Percentiles rank a stretch among this genome's conserved stretches.
Evolutionary conservation across 2,329 filamentous ascomycete species (phyloP).

Genomic region (Penicillium aurantiogriseum): DNA sequence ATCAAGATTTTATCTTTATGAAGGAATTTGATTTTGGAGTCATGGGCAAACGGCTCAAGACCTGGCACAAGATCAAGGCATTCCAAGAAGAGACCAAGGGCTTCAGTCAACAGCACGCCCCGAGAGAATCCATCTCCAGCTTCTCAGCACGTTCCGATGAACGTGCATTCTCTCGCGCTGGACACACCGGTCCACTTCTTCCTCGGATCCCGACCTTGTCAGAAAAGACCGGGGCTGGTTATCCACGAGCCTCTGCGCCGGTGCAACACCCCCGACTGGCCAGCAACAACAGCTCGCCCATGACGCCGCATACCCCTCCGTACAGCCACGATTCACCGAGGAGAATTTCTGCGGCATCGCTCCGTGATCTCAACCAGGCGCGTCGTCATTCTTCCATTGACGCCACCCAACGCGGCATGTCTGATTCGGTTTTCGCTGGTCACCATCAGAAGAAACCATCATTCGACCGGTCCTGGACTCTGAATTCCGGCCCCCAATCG

Average conservation of each 20-base stretch:
- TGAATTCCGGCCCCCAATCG: slow-evolving; percentile 42
- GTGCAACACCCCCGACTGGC: slow-evolving; percentile 33
- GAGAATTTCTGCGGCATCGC: slow-evolving; percentile 74
- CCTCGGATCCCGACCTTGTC: slow-evolving; percentile 46
- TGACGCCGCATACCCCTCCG: slow-evolving; percentile 45
- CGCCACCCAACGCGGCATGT: slow-evolving; percentile 49
- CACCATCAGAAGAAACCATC: slow-evolving; percentile 57
- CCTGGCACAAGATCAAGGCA: slow-evolving; percentile 93
- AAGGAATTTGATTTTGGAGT: slow-evolving; percentile 93
- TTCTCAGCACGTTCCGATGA: slow-evolving; percentile 48
- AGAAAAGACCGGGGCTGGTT: slow-evolving; percentile 31
- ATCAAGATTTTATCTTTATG: slow-evolving; percentile 90
- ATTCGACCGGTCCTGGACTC: slow-evolving; percentile 60
- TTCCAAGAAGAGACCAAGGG: slow-evolving; percentile 82
- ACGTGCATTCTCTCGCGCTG: slow-evolving; percentile 43
- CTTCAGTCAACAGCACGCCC: slow-evolving; percentile 45
- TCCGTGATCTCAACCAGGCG: slow-evolving; percentile 78
- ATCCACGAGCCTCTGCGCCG: slow-evolving; percentile 28
- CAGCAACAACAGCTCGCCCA: slow-evolving; percentile 43
- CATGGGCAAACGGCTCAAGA: slow-evolving; percentile 83
- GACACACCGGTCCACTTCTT: slow-evolving; percentile 41
- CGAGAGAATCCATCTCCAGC: slow-evolving; percentile 37
- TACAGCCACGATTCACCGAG: slow-evolving; percentile 43
- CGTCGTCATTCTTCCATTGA: slow-evolving; percentile 87
- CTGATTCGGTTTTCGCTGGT: slow-evolving; percentile 30